Base-by-base conservation (phyloP, 192 early-diverging fungal species). In the Coemansia sp. region DNA sequence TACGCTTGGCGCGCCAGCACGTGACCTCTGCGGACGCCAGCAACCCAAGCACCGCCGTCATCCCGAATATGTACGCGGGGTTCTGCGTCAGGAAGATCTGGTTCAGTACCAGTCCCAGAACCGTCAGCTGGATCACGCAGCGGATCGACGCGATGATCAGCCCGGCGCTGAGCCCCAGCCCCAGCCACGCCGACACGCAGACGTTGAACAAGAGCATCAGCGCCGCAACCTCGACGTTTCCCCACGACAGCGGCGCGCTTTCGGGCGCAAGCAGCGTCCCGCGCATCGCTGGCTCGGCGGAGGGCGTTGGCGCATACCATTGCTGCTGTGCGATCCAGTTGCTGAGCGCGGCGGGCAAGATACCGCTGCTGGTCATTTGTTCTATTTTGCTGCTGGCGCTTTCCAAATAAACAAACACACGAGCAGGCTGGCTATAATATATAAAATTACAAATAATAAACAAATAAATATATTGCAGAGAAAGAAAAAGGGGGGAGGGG, bases 81-180 rank as follows among this genome's bases (percentile, higher is more conserved):
- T 87, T 87, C 4, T 86, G 67, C 8, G 84, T 83, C 29, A 69
- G 67, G 54, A 92, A 90, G 23, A 92, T 85, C 67, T 89, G 84
- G 67, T 89, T 79, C 20, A 92, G 72, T 6, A 92, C 66, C 48
- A 83, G 63, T 0, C 89, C 89, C 81, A 95, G 87, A 20, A 90
- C 56, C 2, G 88, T 87, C 38, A 95, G 80, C 65, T 95, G 93
- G 19, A 89, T 79, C 25, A 93, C 69, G 66, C 90, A 92, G 20
- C 92, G 86, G 54, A 87, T 57, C 0, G 91, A 82, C 7, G 90
- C 81, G 7, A 94, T 74, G 13, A 91, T 73, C 9, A 95, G 67
- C 3, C 85, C 86, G n/a, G 53, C 70, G 67, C 87, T 87, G 7
- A 95, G 64, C 3, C 86, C 84, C 20, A 93, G 82, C 1, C 89